Conservation (phyloP, 1,139 yeast species). For the Diutina sp. region DNA sequence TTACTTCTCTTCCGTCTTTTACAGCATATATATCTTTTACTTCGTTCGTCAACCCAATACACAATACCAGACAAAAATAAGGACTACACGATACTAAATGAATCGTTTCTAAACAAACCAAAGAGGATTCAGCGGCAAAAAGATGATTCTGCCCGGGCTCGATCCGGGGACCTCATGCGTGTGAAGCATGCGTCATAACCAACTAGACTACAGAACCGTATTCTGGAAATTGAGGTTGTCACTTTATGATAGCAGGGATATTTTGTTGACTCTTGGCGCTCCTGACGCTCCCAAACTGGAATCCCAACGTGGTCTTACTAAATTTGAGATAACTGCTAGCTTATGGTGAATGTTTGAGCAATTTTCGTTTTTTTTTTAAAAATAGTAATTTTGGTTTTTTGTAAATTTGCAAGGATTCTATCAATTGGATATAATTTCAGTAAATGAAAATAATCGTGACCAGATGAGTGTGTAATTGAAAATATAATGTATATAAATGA, state of each 20-base stretch:
- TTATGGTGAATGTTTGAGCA: too few species aligned
- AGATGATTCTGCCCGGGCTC: background rate
- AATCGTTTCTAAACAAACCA: background rate
- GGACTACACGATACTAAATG: too few species aligned
- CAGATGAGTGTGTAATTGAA: background rate
- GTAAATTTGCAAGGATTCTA: too few species aligned
- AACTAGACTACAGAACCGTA: constrained; percentile 1
- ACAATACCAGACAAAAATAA: background rate
- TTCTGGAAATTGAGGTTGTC: background rate
- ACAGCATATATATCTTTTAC: background rate
- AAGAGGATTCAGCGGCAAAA: background rate
- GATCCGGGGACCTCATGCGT: constrained; percentile 2
- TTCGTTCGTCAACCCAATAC: background rate
- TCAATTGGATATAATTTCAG: too few species aligned
- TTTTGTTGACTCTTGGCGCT: too few species aligned
- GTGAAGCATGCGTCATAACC: constrained; percentile 2
- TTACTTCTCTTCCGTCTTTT: background rate
- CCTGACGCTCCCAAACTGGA: too few species aligned
- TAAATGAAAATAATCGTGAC: too few species aligned
- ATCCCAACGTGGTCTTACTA: too few species aligned
- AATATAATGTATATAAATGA: too few species aligned
- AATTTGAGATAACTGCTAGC: too few species aligned
- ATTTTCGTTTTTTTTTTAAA: too few species aligned
- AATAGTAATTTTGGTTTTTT: too few species aligned
- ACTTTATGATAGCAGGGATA: background rate